Conservation (phyloP, 1,139 yeast genomes). For the Spathaspora sp. region DNA sequence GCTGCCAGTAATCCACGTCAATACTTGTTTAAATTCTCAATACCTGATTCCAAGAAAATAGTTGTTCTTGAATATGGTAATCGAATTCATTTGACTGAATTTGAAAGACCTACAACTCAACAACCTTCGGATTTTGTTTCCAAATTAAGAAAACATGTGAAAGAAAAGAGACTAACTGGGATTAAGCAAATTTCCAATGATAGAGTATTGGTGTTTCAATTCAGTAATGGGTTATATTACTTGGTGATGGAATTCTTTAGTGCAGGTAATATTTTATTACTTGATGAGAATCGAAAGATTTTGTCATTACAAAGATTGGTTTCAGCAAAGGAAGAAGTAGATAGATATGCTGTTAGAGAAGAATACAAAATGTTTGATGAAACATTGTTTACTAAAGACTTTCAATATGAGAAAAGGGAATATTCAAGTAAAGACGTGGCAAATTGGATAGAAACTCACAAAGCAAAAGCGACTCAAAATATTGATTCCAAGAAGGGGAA, state of each 20-base stretch:
- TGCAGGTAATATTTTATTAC: slow-evolving; percentile 84
- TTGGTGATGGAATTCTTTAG: slow-evolving; percentile 89
- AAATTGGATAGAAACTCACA: slow-evolving; percentile 50
- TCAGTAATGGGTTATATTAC: slow-evolving; percentile 76
- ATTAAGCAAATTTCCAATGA: slow-evolving; percentile 76
- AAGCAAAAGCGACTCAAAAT: slow-evolving; percentile 20
- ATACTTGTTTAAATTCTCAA: slow-evolving; percentile 74
- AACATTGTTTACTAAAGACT: slow-evolving; percentile 8
- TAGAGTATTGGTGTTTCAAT: slow-evolving; percentile 75
- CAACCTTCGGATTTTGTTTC: slow-evolving; percentile 84
- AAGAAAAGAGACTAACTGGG: slow-evolving; percentile 72
- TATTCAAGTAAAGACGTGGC: slow-evolving; percentile 38
- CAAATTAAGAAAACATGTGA: slow-evolving; percentile 82
- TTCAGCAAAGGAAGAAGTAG: slow-evolving; percentile 63
- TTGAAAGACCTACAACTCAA: slow-evolving; percentile 75
- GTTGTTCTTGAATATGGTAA: slow-evolving; percentile 86
- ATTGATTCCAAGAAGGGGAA: slow-evolving; percentile 37
- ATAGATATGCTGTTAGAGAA: slow-evolving; percentile 71
- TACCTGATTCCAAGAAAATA: slow-evolving; percentile 78
- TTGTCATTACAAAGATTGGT: slow-evolving; percentile 77
- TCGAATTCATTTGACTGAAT: slow-evolving; percentile 75
- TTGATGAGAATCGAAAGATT: slow-evolving; percentile 69
- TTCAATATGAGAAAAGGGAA: slow-evolving; percentile 5
- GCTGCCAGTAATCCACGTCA: slow-evolving; percentile 71
- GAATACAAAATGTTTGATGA: slow-evolving; percentile 60